Evolutionary conservation across 768 basidiomycete species (phyloP).

Genomic region (Mycena chlorophos): DNA sequence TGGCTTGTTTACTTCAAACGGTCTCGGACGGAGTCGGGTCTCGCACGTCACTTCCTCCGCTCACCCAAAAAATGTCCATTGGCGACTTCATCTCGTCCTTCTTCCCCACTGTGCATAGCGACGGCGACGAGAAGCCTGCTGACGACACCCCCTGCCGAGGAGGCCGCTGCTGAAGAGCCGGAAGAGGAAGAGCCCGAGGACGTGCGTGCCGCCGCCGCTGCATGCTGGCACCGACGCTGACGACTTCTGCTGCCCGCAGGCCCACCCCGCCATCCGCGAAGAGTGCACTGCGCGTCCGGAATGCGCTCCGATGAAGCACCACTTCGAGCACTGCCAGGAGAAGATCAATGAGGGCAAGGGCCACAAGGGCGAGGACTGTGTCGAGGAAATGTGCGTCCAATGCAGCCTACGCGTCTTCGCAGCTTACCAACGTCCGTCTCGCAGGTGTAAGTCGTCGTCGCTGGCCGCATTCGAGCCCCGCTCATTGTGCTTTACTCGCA

Average conservation of each 20-base stretch:
- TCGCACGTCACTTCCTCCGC: not conserved
- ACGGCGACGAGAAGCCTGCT: not conserved
- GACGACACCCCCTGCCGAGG: not conserved
- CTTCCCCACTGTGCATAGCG: not conserved
- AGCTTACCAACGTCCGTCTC: slow-evolving; percentile 9
- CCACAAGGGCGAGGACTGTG: slow-evolving; percentile 89
- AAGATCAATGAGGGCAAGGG: slow-evolving; percentile 82
- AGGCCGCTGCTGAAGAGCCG: not conserved
- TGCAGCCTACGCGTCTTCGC: slow-evolving; percentile 25
- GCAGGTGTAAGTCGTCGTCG: slow-evolving; percentile 34
- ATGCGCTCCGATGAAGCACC: slow-evolving; percentile 70
- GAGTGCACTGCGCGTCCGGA: slow-evolving; percentile 68
- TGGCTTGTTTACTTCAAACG: no score
- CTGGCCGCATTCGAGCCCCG: slow-evolving; percentile 12
- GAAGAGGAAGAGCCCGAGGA: not conserved
- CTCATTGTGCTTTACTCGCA: slow-evolving; percentile 1
- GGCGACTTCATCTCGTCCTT: not conserved
- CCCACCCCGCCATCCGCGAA: slow-evolving; percentile 69
- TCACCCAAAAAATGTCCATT: not conserved
- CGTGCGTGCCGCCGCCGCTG: not conserved
- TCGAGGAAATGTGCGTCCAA: slow-evolving; percentile 77
- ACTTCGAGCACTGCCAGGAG: slow-evolving; percentile 90
- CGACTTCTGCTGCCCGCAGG: slow-evolving; percentile 36
- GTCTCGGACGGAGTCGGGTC: no score
- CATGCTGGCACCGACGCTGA: not conserved